Evolutionary conservation across 164 flowering plant species (phyloP).

Genomic region (Umbilicus rupestris): DNA sequence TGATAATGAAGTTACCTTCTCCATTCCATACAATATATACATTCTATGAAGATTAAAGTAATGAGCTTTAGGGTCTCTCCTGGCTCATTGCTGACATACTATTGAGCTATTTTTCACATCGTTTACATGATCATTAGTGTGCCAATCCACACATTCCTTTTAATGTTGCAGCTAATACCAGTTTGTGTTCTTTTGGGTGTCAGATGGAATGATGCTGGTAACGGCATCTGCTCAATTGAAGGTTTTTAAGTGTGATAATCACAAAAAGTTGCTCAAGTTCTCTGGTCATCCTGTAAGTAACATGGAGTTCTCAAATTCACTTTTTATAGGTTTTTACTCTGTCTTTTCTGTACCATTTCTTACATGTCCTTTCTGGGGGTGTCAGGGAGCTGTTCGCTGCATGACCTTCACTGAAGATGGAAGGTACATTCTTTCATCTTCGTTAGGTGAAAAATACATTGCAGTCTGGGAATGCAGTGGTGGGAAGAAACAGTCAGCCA

Average conservation of each 20-base stretch:
- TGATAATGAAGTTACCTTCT: not conserved
- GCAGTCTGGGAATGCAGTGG: constrained; percentile 74
- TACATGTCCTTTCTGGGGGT: constrained; percentile 9
- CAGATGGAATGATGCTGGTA: constrained; percentile 77
- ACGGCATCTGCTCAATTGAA: constrained; percentile 79
- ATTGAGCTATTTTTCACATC: no score
- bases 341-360: constrained; percentile 2
- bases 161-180: no score
- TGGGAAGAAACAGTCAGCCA: constrained; percentile 53
- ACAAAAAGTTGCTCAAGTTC: constrained; percentile 80
- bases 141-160: not conserved
- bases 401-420: constrained; percentile 81
- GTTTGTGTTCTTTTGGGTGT: not conserved
- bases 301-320: not conserved
- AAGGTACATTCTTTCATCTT: constrained; percentile 70
- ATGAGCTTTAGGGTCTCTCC: not conserved
- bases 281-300: constrained; percentile 92
- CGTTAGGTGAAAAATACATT: constrained; percentile 75
- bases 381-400: constrained; percentile 70
- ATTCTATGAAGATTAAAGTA: not conserved
- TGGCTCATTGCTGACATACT: no score
- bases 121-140: not conserved
- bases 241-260: constrained; percentile 48
- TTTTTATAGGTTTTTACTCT: not conserved
- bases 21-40: not conserved